Evolutionary conservation across 2,329 filamentous ascomycete genomes (phyloP).

Genomic region (Fusarium sp.): DNA sequence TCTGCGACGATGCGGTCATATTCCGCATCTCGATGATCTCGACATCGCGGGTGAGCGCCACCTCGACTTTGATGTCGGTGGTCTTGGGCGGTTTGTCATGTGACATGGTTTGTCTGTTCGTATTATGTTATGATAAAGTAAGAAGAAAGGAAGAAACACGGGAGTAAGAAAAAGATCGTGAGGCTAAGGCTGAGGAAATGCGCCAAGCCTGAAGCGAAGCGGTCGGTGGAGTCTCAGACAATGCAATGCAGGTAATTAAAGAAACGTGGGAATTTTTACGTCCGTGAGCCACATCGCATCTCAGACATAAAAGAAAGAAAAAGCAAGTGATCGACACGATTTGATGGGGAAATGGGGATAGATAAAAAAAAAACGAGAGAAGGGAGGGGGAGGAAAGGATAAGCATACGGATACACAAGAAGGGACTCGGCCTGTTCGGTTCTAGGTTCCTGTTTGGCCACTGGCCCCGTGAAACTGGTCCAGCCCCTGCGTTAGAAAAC

Average conservation of each 20-base stretch:
- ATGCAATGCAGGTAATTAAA: conserved; percentile 32
- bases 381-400: background rate
- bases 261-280: conserved; percentile 15
- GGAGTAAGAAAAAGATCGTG: conserved; percentile 4
- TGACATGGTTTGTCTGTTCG: conserved; percentile 19
- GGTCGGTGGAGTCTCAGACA: conserved; percentile 24
- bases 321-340: conserved; percentile 24
- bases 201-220: conserved; percentile 12
- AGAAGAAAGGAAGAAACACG: background rate
- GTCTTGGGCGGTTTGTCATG: conserved; percentile 35
- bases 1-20: conserved; percentile 18
- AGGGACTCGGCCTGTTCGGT: conserved; percentile 17
- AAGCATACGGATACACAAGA: background rate
- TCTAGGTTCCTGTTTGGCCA: background rate
- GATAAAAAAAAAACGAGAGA: conserved; percentile 16
- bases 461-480: conserved; percentile 8
- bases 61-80: conserved; percentile 39
- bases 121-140: conserved; percentile 7
- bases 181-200: background rate
- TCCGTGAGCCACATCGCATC: conserved; percentile 22
- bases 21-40: conserved; percentile 36
- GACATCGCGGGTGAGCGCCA: conserved; percentile 36
- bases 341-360: background rate
- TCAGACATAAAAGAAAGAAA: background rate
- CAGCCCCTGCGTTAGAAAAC: conserved; percentile 14